These are phyloP conservation scores for Quercus glauca DNA, from an alignment of 306 rosid species.

Conservation along the genomic window DNA sequence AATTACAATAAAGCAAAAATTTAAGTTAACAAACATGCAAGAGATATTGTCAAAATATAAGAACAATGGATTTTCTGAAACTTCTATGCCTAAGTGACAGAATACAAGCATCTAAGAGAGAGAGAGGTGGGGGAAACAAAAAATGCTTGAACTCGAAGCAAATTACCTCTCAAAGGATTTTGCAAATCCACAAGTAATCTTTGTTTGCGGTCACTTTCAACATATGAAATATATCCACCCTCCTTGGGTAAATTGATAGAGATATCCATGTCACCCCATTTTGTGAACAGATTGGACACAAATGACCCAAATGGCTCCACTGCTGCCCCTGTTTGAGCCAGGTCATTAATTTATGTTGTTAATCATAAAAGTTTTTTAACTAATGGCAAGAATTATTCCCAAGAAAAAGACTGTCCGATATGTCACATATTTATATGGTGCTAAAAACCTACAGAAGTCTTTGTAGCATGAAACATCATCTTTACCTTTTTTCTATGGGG, in stretches of 20 bases:
- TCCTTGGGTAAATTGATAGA: slow-evolving; percentile 50
- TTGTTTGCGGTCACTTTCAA: slow-evolving; percentile 58
- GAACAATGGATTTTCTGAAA: slow-evolving; percentile 4
- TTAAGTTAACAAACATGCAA: neutral
- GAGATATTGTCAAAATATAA: neutral
- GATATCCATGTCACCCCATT: slow-evolving; percentile 90
- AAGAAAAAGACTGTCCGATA: too few relatives aligned
- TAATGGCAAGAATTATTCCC: slow-evolving; percentile 3
- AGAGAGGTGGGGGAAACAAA: neutral
- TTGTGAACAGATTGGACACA: slow-evolving; percentile 70
- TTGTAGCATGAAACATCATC: slow-evolving; percentile 7
- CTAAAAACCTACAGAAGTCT: slow-evolving; percentile 8
- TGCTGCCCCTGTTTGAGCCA: slow-evolving; percentile 69
- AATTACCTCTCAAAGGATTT: slow-evolving; percentile 61
- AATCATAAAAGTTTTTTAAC: slow-evolving; percentile 2
- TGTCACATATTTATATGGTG: neutral
- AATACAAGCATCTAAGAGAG: neutral
- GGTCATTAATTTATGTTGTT: slow-evolving; percentile 13
- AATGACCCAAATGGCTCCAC: slow-evolving; percentile 93
- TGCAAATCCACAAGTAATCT: slow-evolving; percentile 42
- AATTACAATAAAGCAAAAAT: neutral
- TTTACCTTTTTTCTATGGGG: neutral
- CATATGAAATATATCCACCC: slow-evolving; percentile 54
- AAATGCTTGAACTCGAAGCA: slow-evolving; percentile 21
- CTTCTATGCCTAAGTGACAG: slow-evolving; percentile 1